Evolutionary conservation across 2,329 filamentous ascomycete species (phyloP).

Genomic region (Fusarium phyllophilum): DNA sequence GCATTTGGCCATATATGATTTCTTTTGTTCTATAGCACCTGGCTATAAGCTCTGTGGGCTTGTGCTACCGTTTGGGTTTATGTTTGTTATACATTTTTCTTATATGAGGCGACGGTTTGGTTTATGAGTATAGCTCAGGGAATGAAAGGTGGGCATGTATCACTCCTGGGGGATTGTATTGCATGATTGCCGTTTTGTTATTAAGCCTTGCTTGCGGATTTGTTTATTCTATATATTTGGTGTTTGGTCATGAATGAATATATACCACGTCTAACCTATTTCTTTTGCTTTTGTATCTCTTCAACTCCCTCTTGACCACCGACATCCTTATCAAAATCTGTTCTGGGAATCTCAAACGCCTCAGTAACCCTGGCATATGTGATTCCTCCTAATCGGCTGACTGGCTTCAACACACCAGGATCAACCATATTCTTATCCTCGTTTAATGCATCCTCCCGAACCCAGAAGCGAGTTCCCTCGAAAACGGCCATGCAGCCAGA

Average conservation of each 20-base stretch:
- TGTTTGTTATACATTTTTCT: not conserved
- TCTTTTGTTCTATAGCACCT: constrained; percentile 16
- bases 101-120: constrained; percentile 3
- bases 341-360: constrained; percentile 76
- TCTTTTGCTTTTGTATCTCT: constrained; percentile 55
- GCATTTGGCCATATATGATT: constrained; percentile 15
- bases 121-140: not conserved
- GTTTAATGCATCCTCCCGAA: constrained; percentile 86
- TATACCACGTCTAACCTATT: constrained; percentile 16
- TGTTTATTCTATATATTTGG: constrained; percentile 14
- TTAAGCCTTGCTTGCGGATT: not conserved
- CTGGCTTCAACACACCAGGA: constrained; percentile 77
- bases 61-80: constrained; percentile 13
- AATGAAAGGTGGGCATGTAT: not conserved
- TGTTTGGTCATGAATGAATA: constrained; percentile 6
- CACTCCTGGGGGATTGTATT: not conserved
- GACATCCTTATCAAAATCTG: constrained; percentile 64
- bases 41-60: constrained; percentile 11
- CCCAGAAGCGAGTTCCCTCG: constrained; percentile 90
- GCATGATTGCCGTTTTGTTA: not conserved
- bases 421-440: constrained; percentile 79
- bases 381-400: constrained; percentile 85
- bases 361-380: constrained; percentile 79
- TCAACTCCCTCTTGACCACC: constrained; percentile 65
- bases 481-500: constrained; percentile 79